Evolutionary conservation across 1,284 basidiomycete genomes (phyloP).

Genomic region (Boletus semigastroideus): DNA sequence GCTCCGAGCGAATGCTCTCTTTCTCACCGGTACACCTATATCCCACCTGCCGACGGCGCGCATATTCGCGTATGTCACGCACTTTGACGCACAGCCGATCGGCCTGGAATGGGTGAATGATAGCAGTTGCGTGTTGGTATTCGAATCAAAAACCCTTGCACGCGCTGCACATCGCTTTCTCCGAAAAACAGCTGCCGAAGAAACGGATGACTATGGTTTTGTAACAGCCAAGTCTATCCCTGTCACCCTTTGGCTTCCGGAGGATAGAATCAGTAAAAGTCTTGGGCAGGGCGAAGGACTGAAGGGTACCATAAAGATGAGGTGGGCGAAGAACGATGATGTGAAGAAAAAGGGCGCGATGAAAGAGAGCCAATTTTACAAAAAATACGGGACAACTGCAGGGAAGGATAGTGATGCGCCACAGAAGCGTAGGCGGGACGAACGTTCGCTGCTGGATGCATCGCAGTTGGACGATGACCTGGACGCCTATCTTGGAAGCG

Average conservation of each 20-base stretch:
- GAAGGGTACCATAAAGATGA: conserved; percentile 63
- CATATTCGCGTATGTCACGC: conserved; percentile 74
- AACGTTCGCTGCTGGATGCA: conserved; percentile 20
- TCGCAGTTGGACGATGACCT: conserved; percentile 51
- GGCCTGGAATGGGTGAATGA: conserved; percentile 80
- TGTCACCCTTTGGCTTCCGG: conserved; percentile 71
- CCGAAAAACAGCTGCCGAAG: conserved; percentile 49
- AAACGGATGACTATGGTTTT: conserved; percentile 54
- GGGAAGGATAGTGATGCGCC: conserved; percentile 50
- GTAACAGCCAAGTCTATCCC: conserved; percentile 67
- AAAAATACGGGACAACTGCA: conserved; percentile 62
- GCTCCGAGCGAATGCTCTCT: conserved; percentile 64
- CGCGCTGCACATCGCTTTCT: conserved; percentile 51
- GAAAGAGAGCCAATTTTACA: conserved; percentile 71
- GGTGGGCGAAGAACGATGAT: conserved; percentile 68
- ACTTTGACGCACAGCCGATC: conserved; percentile 67
- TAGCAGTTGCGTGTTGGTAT: conserved; percentile 74
- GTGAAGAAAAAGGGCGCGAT: conserved; percentile 73
- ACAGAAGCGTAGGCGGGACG: conserved; percentile 39
- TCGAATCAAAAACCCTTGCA: conserved; percentile 53
- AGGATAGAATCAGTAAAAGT: conserved; percentile 68
- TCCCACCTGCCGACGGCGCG: conserved; percentile 65
- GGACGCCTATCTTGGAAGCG: conserved; percentile 59
- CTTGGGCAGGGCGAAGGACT: conserved; percentile 63
- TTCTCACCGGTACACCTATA: conserved; percentile 68